Base-by-base conservation (phyloP, 495 filamentous ascomycete genomes). In the Aspergillus asperescens region DNA sequence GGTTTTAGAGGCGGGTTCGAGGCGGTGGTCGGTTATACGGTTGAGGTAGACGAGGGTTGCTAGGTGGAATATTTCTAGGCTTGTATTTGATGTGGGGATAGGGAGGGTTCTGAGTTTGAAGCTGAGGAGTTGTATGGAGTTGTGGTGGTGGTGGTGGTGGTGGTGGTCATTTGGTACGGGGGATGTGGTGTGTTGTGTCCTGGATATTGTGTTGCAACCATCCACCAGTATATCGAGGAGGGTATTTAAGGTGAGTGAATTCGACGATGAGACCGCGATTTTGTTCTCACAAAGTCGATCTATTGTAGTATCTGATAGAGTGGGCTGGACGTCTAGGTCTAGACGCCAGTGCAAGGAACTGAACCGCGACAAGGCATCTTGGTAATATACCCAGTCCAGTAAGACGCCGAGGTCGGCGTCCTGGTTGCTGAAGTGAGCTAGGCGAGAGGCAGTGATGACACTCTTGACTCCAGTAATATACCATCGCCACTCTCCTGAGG, bases 361-460 rank as follows among this genome's bases (percentile, higher is more conserved):
- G 18, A 58, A 53, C 31, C 43, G 35, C 23, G 27, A 39, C 3
- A 58, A 15, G 0, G 47, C 5, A 22, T 58, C 50, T 8, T 58
- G 50, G 23, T 53, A 58, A 24, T 49, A 32, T 24, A 58, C 50
- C 49, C 55, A 58, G 44, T 58, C 44, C 5, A 52, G 18, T 37
- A 58, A 9, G 10, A 39, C 16, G n/a, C 10, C 45, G 16, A 58
- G 45, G n/a, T 25, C 50, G 9, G 35, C 5, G 19, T 42, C 22
- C 5, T 19, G 18, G 4, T 24, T n/a, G n/a, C n/a, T 32, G 1
- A 15, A 22, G 1, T 23, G 5, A 2, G 18, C 12, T 0, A 53
- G 45, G n/a, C 39, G 29, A 7, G 55, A 57, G 3, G 37, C 45
- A 3, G 38, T 31, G 1, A 58, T 34, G n/a, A 58, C 34, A 22